Base-by-base conservation (phyloP, 805 yeast genomes). In the Dipodascopsis tothii region DNA sequence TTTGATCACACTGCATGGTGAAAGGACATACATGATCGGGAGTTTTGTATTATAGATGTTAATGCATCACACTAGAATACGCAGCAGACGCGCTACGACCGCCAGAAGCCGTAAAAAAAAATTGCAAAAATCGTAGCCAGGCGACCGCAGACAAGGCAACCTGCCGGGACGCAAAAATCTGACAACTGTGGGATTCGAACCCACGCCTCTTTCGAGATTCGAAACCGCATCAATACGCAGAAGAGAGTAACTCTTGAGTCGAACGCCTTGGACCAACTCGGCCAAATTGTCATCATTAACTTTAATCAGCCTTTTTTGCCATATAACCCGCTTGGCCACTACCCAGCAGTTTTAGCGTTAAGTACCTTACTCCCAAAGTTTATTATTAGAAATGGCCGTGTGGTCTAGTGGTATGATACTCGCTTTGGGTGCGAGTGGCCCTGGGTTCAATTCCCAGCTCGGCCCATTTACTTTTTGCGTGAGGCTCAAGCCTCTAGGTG, bases 1-100 rank as follows among this genome's bases (percentile, higher is more conserved):
- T 83, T 86, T 79, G 84, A 81, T 49, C 67, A 70, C 20, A 51
- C 35, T 42, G 37, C 28, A 14, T 48, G 52, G 51, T 49, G 32
- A 21, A 3, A 7, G 35, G 35, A 7, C 5, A 35, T 35, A 5
- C 6, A 18, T 35, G 6, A 35, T 35, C 5, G 5, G 6, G 25
- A 7, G 16, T 20, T 21, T 35, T 35, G 30, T 25, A 25, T 25
- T 14, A 25, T 25, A 25, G 30, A 9, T 25, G 30, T 25, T 9
- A 25, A 25, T 25, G 30, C 30, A 25, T 25, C n/a, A n/a, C n/a
- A n/a, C n/a, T n/a, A n/a, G n/a, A n/a, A n/a, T n/a, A n/a, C n/a
- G n/a, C n/a, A n/a, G n/a, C n/a, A n/a, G n/a, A n/a, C n/a, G n/a
- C n/a, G n/a, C n/a, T n/a, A n/a, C n/a, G n/a, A n/a, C n/a, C n/a